Base-by-base conservation (phyloP, 345 rosid genomes). In the Brassica carinata region DNA sequence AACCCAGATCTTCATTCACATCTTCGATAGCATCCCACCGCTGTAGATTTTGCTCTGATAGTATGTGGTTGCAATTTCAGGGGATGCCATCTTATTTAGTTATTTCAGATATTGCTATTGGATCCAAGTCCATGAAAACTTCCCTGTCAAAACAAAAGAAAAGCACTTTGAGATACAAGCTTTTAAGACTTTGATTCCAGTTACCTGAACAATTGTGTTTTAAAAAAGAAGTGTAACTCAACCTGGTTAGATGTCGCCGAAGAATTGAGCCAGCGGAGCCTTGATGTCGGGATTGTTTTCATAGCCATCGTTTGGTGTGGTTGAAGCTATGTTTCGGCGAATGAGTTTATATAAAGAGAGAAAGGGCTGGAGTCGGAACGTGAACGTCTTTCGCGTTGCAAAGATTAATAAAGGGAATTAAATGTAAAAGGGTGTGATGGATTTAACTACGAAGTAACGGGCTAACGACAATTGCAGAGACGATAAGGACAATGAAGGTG, bases 1-100 rank as follows among this genome's bases (percentile, higher is more conserved):
- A 83, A 77, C 98, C 97, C 72, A 95, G 82, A 86, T 94, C 97
- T 81, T 94, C 98, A 85, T 91, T 87, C 59, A 94, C 84, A 31
- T 84, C 83, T 73, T 86, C 92, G 29, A 94, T 77, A 4, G 91
- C 89, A 53, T 89, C 94, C 23, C 83, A 78, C 9, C 83, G 13
- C 48, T 40, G 11, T 43, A 43, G 53, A 43, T 43, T 43, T 10
- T 43, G 5, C 14, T 3, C 48, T 40, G 48, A 40, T 40, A 40
- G 48, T 40, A 40, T 13, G 48, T 40, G 53, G n/a, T 43, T 43
- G 53, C n/a, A 43, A 43, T 43, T 43, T 43, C n/a, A 43, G 13
- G 53, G n/a, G n/a, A 11, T 43, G 13, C 11, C 53, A 43, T 43
- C 53, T 43, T 11, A 43, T 43, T 43, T 40, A 40, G 48, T 40